phyloP scores from a whole-genome alignment of 768 basidiomycete species.

The Termitomyces sp. region DNA sequence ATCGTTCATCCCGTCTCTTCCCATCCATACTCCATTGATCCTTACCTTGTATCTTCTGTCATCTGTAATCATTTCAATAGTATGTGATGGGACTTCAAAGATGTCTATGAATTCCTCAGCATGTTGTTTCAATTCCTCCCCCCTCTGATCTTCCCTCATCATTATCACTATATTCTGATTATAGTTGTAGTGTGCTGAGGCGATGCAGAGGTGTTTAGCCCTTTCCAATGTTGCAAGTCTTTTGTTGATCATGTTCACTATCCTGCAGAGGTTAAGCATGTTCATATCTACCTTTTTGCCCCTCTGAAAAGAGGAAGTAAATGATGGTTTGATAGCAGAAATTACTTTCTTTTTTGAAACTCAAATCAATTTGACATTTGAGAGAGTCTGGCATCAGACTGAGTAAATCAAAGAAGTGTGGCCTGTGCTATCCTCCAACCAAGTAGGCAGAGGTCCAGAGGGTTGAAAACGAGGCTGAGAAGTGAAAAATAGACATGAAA shows the following conservation, averaged over 20 bases:
- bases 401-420: too few relatives aligned
- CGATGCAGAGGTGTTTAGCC: constrained; percentile 11
- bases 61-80: constrained; percentile 9
- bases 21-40: constrained; percentile 13
- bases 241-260: constrained; percentile 3
- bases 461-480: too few relatives aligned
- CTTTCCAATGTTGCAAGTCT: not conserved
- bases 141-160: constrained; percentile 14
- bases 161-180: constrained; percentile 15
- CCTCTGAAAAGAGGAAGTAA: too few relatives aligned
- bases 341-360: too few relatives aligned
- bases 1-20: rapidly evolving
- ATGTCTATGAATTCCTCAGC: too few relatives aligned
- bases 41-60: constrained; percentile 19
- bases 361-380: too few relatives aligned
- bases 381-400: too few relatives aligned
- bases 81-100: constrained; percentile 3
- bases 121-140: constrained; percentile 12
- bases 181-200: constrained; percentile 13
- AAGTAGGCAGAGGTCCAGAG: too few relatives aligned
- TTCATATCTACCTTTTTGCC: not conserved
- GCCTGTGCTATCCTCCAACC: too few relatives aligned
- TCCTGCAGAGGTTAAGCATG: not conserved
- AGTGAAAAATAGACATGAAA: too few relatives aligned
- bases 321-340: too few relatives aligned